phyloP scores from a whole-genome alignment of 805 yeast species.

The Pichia phayaonensis region DNA sequence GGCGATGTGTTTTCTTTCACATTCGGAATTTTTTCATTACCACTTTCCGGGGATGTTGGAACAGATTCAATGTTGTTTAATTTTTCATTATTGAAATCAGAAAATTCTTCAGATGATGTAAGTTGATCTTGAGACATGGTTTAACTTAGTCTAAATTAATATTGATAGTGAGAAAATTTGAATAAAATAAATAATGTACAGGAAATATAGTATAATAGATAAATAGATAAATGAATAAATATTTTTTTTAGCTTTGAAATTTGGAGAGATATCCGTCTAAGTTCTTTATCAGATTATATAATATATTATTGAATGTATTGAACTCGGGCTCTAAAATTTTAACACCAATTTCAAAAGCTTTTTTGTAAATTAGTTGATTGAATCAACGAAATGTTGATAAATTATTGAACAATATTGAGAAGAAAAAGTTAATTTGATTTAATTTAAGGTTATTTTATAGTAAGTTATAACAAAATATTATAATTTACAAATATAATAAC shows the following conservation, averaged over 20 bases:
- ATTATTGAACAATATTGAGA: background rate
- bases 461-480: background rate
- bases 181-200: background rate
- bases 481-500: background rate
- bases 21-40: constrained; percentile 13
- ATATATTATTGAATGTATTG: background rate
- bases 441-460: background rate
- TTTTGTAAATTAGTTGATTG: background rate
- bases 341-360: constrained; percentile 18
- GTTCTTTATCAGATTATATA: constrained; percentile 11
- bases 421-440: background rate
- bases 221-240: constrained; percentile 3
- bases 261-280: constrained; percentile 31
- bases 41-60: constrained; percentile 27
- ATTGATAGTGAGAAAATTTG: background rate
- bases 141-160: background rate
- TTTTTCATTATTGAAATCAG: constrained; percentile 14
- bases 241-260: constrained; percentile 17
- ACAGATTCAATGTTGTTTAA: constrained; percentile 10
- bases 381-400: constrained; percentile 2
- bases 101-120: constrained; percentile 13
- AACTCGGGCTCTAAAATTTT: constrained; percentile 21
- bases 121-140: constrained; percentile 9
- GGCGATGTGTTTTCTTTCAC: constrained; percentile 32
- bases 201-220: background rate